Percentiles rank a stretch among this genome's conserved stretches.
phyloP scores from a whole-genome alignment of 257 asterid species.

The Orobanche coerulescens region DNA sequence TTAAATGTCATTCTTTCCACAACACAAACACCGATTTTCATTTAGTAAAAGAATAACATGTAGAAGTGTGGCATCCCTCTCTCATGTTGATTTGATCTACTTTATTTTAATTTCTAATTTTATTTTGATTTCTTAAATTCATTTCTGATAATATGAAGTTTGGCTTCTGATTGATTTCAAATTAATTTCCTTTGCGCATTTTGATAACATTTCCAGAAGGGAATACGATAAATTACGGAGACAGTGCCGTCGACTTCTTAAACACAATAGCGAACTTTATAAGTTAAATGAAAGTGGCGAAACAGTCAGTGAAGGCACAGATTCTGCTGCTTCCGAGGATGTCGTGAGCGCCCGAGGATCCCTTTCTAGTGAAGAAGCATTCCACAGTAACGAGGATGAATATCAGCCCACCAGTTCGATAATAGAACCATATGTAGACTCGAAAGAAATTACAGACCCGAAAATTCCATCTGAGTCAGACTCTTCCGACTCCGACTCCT shows the following conservation, averaged over 20 bases:
- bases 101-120: background rate
- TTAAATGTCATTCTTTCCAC: background rate
- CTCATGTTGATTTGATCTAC: background rate
- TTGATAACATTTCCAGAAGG: constrained; percentile 44
- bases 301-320: constrained; percentile 36
- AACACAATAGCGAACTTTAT: constrained; percentile 25
- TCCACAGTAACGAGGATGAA: constrained; percentile 33
- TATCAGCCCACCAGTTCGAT: constrained; percentile 30
- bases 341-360: constrained; percentile 74
- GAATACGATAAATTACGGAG: constrained; percentile 72
- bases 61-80: background rate
- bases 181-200: constrained; percentile 14
- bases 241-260: constrained; percentile 50
- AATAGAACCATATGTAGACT: constrained; percentile 30
- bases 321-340: constrained; percentile 64
- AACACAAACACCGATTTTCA: background rate
- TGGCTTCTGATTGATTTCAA: background rate
- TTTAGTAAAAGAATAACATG: background rate
- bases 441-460: constrained; percentile 40
- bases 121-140: background rate
- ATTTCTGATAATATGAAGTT: background rate
- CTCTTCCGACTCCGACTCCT: constrained; percentile 67
- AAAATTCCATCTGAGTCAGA: constrained; percentile 44
- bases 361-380: constrained; percentile 69
- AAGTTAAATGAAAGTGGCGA: constrained; percentile 32